These are phyloP conservation scores for Herpetomonas samuelpessoai DNA, from an alignment of 208 protist species.

Conservation along the genomic window DNA sequence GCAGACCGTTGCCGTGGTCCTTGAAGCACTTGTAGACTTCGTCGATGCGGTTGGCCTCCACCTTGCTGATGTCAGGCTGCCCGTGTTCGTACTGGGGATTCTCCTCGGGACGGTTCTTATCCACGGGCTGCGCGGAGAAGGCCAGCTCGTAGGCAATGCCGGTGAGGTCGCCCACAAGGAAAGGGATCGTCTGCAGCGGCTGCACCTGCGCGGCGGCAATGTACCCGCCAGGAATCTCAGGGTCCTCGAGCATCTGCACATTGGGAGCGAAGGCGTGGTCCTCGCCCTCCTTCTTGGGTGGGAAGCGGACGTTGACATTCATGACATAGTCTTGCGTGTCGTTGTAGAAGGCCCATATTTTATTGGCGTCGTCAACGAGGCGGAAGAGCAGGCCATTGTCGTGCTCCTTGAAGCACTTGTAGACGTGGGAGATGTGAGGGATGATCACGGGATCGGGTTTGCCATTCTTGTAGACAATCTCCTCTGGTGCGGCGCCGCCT, in stretches of 20 bases:
- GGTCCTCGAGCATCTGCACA: conserved; percentile 21
- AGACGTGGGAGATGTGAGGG: conserved; percentile 43
- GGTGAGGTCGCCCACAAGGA: conserved; percentile 48
- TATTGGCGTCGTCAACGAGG: conserved; percentile 54
- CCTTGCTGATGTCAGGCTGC: conserved; percentile 35
- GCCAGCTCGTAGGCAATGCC: conserved; percentile 40
- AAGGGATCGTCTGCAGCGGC: conserved; percentile 57
- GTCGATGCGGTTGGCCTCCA: conserved; percentile 23
- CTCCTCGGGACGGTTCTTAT: conserved; percentile 12
- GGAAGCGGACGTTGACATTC: conserved; percentile 54
- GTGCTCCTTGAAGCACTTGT: conserved; percentile 69
- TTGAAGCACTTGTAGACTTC: conserved; percentile 78
- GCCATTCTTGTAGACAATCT: conserved; percentile 46
- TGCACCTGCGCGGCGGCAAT: conserved; percentile 46
- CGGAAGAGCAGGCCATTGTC: conserved; percentile 83
- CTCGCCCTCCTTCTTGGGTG: conserved; percentile 16
- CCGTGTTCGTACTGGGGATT: conserved; percentile 35
- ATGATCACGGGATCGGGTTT: conserved; percentile 55
- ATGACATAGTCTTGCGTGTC: conserved; percentile 76
- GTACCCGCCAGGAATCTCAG: conserved; percentile 33
- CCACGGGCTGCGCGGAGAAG: conserved; percentile 41
- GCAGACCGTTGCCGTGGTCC: conserved; percentile 67
- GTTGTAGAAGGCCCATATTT: conserved; percentile 85
- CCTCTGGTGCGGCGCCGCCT: background rate
- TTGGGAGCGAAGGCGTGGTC: conserved; percentile 20